Conservation (phyloP, 306 rosid genomes). For the Begonia fuchsioides region DNA sequence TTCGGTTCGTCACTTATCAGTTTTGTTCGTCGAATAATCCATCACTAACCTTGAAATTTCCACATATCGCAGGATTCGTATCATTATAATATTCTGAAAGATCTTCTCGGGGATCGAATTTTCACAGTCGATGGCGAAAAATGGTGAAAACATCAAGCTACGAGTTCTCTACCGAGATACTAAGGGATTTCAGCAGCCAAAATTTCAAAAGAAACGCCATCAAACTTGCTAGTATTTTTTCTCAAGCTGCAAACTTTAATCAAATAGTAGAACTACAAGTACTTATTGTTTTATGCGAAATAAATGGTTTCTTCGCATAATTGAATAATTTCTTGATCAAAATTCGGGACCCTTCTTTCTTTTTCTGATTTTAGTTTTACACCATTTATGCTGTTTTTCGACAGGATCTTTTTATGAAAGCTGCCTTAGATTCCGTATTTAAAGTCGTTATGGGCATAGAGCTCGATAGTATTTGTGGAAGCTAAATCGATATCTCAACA, state of each 20-base stretch:
- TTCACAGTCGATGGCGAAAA: slow-evolving; percentile 21
- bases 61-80: slow-evolving; percentile 6
- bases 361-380: too few relatives aligned
- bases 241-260: slow-evolving; percentile 10
- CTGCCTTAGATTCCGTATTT: slow-evolving; percentile 15
- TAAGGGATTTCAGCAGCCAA: slow-evolving; percentile 15
- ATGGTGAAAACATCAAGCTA: slow-evolving; percentile 19
- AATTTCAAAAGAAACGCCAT: slow-evolving; percentile 14
- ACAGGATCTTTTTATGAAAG: slow-evolving; percentile 20
- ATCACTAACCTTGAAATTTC: background rate
- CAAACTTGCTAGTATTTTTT: slow-evolving; percentile 12
- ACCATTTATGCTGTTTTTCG: background rate
- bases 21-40: background rate
- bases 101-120: slow-evolving; percentile 10
- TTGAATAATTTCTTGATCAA: too few relatives aligned
- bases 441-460: slow-evolving; percentile 16
- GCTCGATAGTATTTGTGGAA: slow-evolving; percentile 21
- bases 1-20: background rate
- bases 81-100: slow-evolving; percentile 12
- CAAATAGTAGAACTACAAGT: slow-evolving; percentile 14
- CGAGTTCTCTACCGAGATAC: slow-evolving; percentile 16
- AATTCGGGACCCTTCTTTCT: too few relatives aligned
- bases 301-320: too few relatives aligned
- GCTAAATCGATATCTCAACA: slow-evolving; percentile 16
- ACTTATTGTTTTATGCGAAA: background rate